Base-by-base conservation (phyloP, 176 grass and related monocot species). In the Phyllostachys edulis region DNA sequence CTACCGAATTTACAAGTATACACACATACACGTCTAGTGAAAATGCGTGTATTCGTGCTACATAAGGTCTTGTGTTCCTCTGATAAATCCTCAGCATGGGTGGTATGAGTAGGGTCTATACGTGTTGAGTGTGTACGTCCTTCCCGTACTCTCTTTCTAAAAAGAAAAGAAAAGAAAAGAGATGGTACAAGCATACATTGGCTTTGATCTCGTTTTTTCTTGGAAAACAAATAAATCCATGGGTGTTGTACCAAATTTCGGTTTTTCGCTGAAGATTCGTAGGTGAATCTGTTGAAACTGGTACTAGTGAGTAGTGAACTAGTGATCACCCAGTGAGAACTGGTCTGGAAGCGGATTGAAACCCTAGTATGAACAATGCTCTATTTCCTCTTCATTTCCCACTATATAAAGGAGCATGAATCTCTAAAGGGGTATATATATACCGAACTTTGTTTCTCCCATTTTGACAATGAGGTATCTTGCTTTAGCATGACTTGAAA, bases 311-410 rank as follows among this genome's bases (percentile, higher is more conserved):
- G 7, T 29, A 71, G 55, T 51, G 55, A 21, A 5, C 54, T 14
- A 39, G 36, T 47, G 63, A 54, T 51, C 42, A 21, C 9, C 54
- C 14, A 39, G 36, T 56, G 63, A 54, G 64, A 89, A 82, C 20
- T 3, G 17, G 54, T 20, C 66, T 8, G 36, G 34, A 10, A 60
- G 26, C 40, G 10, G 9, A 32, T 86, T 14, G 39, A 72, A 44
- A 81, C 47, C 72, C 44, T 66, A 82, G 73, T 86, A 66, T 90
- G 88, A 90, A 90, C 79, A 70, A 71, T 3, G 21, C 88, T 41
- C 86, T 81, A 21, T 76, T 52, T 85, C 21, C 7, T 82, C 46
- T 67, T 60, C 56, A 49, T 78, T 72, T 82, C 49, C 72, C 84
- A 90, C 83, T 56, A 82, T 1, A 54, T 16, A 79, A 66, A 49